phyloP scores from a whole-genome alignment of 371 early-diverging fungal genomes.

The Mucor sp. region DNA sequence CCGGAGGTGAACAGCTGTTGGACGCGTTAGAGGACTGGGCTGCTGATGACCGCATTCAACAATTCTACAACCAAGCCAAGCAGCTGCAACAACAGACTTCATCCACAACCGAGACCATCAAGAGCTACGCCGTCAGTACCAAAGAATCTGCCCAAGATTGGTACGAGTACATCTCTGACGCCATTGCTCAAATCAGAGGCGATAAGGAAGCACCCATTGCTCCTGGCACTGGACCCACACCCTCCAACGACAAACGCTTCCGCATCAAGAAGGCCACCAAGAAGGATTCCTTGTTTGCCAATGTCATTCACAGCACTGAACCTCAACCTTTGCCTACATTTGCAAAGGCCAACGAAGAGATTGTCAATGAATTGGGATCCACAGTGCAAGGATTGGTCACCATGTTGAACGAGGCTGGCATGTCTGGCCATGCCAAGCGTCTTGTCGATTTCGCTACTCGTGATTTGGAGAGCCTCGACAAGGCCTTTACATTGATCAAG shows the following conservation, averaged over 20 bases:
- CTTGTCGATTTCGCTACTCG: slow-evolving; percentile 39
- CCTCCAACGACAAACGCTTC: slow-evolving; percentile 15
- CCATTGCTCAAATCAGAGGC: slow-evolving; percentile 40
- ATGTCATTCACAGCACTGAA: slow-evolving; percentile 33
- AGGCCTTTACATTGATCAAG: slow-evolving; percentile 23
- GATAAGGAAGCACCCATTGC: slow-evolving; percentile 25
- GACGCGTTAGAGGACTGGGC: slow-evolving; percentile 43
- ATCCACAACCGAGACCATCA: slow-evolving; percentile 14
- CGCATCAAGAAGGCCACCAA: slow-evolving; percentile 4
- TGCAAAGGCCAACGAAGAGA: slow-evolving; percentile 12
- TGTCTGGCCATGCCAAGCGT: slow-evolving; percentile 44
- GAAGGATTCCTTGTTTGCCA: slow-evolving; percentile 30
- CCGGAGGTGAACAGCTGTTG: slow-evolving; percentile 45
- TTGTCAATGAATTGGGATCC: slow-evolving; percentile 30
- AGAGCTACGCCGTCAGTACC: slow-evolving; percentile 19
- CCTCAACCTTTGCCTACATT: slow-evolving; percentile 28
- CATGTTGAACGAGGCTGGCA: slow-evolving; percentile 44
- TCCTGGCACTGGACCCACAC: slow-evolving; percentile 27
- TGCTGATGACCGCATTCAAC: slow-evolving; percentile 26
- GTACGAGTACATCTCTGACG: slow-evolving; percentile 42
- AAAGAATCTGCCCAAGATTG: slow-evolving; percentile 38
- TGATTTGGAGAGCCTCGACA: slow-evolving; percentile 33
- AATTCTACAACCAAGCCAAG: slow-evolving; percentile 26
- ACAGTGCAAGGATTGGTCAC: slow-evolving; percentile 35
- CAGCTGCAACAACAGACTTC: slow-evolving; percentile 26